Evolutionary conservation across 2,329 filamentous ascomycete genomes (phyloP), one percentile per base, ranked within the genome.

Genomic region (Fusarium haematococcum): DNA sequence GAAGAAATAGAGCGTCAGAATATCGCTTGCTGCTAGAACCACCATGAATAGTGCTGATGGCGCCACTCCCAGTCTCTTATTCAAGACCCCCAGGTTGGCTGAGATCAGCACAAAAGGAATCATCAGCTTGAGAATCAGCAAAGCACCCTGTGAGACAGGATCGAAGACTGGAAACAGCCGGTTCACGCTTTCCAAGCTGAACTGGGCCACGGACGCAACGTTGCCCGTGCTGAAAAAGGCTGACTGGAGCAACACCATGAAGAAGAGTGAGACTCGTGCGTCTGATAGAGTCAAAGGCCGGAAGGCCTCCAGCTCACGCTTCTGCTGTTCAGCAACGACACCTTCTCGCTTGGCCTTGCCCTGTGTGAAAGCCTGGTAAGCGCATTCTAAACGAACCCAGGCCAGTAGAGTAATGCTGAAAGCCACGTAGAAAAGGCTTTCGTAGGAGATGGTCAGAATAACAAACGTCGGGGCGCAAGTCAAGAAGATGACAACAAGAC

Each of bases 171-270:
- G 97, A 59, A 98, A 89, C 8, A 99, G 90, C 3, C 97, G 92
- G 81, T 88, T 90, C 8, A 99, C 97, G 78, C 94, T 95, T 68
- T 98, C 97, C 45, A 99, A 87, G 71, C 94, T 97, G 85, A 99
- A 99, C 1, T 95, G 94, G 18, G 95, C 97, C 65, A 99, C 85
- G 0, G 96, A 98, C 1, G 97, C 97, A 67, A 99, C 91, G 84
- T 99, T 99, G 73, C 97, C 97, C 0, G 96, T 98, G 84, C 92
- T 94, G 88, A 98, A 99, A 84, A 99, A 99, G 61, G 93, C 97
- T 4, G 95, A 96, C 83, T 99, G 97, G 7, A 99, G 89, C 43
- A 99, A 90, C 76, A 95, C 95, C 83, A 99, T 93, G 88, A 98
- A 98, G 87, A 98, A 98, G 8, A 99, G 89, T 2, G 95, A 93